Base-by-base conservation (phyloP, 768 basidiomycete genomes). In the Mycena venus region DNA sequence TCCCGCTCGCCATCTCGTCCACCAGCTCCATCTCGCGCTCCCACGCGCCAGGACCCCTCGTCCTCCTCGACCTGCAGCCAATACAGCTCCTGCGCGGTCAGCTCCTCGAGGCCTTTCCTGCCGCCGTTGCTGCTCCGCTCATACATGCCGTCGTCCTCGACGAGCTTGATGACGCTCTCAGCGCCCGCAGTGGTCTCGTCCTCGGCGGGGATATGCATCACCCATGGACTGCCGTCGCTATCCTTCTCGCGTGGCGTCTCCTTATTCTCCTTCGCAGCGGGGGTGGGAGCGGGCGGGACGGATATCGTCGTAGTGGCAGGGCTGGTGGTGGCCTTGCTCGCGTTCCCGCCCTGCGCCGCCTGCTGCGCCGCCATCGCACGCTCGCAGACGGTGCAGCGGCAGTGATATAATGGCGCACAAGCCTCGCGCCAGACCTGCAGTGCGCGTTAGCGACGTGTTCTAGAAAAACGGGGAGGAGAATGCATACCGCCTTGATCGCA, bases 61-160 rank as follows among this genome's bases (percentile, higher is more conserved):
- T 84, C 83, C 58, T 79, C 83, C 14, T 80, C 82, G 47, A 84
- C 82, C 32, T 82, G 82, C 23, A 81, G 80, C 9, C 81, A 81
- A 7, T 78, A 82, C 60, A 74, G 81, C 51, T 80, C 83, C 71
- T 75, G 79, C 42, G 27, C n/a, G 12, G 42, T 64, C 31, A 63
- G 49, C 21, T 25, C 31, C 32, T 44, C 64, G 25, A 29, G n/a
- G 27, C 27, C 51, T 12, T 17, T 44, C 42, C 19, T 17, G 17
- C 19, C 19, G 12, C 19, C 42, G 15, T 14, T 12, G 12, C 19
- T 8, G 19, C 42, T 21, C 42, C 42, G 44, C 65, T 29, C 51
- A 27, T 17, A 29, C 19, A 4, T 60, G 44, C 56, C 67, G 38
- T 65, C 76, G 49, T 66, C 80, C 51, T 70, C 64, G 9, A 75